Evolutionary conservation across 345 rosid genomes (phyloP).

Genomic region (Cardamine chenopodiifolia): DNA sequence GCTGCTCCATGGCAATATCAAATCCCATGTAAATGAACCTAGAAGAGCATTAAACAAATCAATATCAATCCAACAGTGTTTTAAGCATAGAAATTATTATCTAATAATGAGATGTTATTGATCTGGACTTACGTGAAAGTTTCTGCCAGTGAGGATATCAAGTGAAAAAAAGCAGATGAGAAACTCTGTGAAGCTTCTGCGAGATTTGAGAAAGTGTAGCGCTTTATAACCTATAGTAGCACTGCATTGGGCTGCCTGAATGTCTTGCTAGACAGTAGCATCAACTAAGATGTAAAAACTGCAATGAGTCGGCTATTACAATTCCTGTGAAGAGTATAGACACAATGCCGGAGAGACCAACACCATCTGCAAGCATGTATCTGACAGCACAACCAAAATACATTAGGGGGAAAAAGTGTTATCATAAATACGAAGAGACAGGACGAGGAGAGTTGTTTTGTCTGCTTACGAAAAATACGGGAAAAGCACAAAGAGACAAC

Average conservation of each 20-base stretch:
- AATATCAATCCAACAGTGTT: conserved; percentile 10
- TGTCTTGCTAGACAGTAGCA: conserved; percentile 17
- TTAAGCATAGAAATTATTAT: background rate
- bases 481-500: conserved; percentile 96
- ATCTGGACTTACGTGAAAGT: conserved; percentile 68
- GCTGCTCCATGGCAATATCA: conserved; percentile 96
- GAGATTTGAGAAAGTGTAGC: conserved; percentile 83
- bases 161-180: conserved; percentile 82
- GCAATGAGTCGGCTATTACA: conserved; percentile 44
- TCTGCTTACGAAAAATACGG: conserved; percentile 84
- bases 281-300: conserved; percentile 39
- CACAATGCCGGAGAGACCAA: conserved; percentile 96
- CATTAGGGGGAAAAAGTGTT: conserved; percentile 10
- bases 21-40: conserved; percentile 99
- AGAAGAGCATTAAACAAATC: conserved; percentile 34
- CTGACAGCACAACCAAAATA: conserved; percentile 44
- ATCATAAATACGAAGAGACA: conserved; percentile 17
- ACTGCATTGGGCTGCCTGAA: conserved; percentile 23
- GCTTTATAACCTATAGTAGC: conserved; percentile 72
- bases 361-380: conserved; percentile 99
- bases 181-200: conserved; percentile 89
- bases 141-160: conserved; percentile 97
- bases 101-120: conserved; percentile 8
- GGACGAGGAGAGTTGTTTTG: conserved; percentile 10
- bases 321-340: conserved; percentile 96